These are phyloP conservation scores for Aureobasidium uvarum DNA, from an alignment of 2,329 filamentous ascomycete genomes.

Conservation along the genomic window DNA sequence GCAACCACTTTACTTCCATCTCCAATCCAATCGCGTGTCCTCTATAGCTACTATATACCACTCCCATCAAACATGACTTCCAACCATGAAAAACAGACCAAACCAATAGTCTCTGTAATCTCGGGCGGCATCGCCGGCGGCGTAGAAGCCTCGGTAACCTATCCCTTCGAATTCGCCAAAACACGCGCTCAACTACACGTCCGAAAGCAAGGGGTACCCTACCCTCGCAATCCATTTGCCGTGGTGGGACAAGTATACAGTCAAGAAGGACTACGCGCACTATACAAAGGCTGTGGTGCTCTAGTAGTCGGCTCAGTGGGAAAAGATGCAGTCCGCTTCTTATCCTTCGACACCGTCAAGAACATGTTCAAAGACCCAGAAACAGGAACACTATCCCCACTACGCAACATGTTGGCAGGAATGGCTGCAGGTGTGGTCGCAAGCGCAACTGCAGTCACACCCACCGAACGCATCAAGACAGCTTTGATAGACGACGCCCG, in stretches of 20 bases:
- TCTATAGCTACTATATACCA: not conserved
- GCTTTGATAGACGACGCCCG: conserved; percentile 62
- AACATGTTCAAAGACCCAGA: conserved; percentile 55
- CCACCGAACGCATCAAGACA: conserved; percentile 67
- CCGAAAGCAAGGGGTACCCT: conserved; percentile 42
- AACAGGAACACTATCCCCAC: conserved; percentile 56
- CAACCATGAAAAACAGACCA: conserved; percentile 30
- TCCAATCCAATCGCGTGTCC: conserved; percentile 13
- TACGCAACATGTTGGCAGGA: conserved; percentile 60
- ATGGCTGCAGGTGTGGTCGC: conserved; percentile 64
- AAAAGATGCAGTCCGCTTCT: conserved; percentile 65
- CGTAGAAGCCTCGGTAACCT: conserved; percentile 42
- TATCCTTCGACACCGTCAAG: conserved; percentile 65
- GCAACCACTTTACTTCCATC: not conserved
- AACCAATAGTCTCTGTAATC: conserved; percentile 38
- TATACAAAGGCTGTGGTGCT: conserved; percentile 64
- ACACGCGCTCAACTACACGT: conserved; percentile 57
- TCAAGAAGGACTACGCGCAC: conserved; percentile 56
- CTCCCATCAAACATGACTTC: not conserved
- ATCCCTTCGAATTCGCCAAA: conserved; percentile 68
- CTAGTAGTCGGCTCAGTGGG: conserved; percentile 60
- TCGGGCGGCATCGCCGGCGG: conserved; percentile 41
- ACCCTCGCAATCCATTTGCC: conserved; percentile 56
- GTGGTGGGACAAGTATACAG: conserved; percentile 57
- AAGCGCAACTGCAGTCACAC: conserved; percentile 63